Evolutionary conservation across 2,329 filamentous ascomycete genomes (phyloP), one percentile per base, ranked within the genome.

Genomic region (Rutstroemia sp.): DNA sequence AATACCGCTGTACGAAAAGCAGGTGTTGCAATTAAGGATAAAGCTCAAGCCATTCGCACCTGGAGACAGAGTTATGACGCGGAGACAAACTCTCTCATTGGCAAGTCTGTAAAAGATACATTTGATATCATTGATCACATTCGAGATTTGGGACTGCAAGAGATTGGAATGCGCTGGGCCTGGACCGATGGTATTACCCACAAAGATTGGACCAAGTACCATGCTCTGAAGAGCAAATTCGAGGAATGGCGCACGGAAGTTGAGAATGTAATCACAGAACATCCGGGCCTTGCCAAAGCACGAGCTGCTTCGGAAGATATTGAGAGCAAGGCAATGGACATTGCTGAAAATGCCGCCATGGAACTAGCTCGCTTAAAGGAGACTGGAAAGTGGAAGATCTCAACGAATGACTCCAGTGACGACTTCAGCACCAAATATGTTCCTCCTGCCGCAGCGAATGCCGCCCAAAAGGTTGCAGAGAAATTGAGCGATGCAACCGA

Each of bases 121-220:
- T 73, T 89, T 7, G 81, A 85, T 60, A 82, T 87, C 12, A 76
- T 89, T 45, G 84, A 88, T 63, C 78, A 77, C 61, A 84, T 88
- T 52, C 81, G 84, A 45, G 83, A 88, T 60, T 73, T 88, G 27
- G 84, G 85, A 9, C 74, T 89, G 34, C 84, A 88, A 65, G 86
- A 89, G 64, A 84, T 89, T 50, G 86, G 86, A 44, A 86, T 87
- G 77, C 62, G 69, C 67, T 99, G 94, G 92, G 91, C 92, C 12
- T 95, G 89, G 86, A 94, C 91, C 74, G 91, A 97, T 57, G 90
- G 90, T 34, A 82, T 99, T 59, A 95, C 92, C 1, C 96, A 99
- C 77, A 92, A 95, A 71, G 91, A 99, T 70, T 99, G 94, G 94
- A 83, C 87, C 58, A 94, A 92, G 70, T 99, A 96, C 68, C 91